phyloP scores from a whole-genome alignment of 2,329 filamentous ascomycete genomes.

The Penicillium sp. region DNA sequence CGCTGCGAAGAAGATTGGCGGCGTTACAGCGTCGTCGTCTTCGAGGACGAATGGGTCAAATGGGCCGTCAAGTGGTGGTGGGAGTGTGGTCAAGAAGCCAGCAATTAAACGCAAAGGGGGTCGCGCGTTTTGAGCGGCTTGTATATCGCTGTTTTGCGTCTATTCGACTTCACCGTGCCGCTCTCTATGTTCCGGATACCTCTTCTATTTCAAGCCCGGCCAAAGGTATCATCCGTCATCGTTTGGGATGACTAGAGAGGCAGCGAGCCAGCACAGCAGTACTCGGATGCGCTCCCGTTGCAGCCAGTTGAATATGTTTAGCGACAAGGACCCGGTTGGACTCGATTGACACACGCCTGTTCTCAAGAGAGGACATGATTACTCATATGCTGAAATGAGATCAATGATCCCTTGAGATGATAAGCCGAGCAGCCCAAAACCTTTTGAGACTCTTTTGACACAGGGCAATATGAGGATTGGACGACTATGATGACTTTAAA shows the following conservation, averaged over 20 bases:
- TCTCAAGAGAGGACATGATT: no score
- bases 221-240: not conserved
- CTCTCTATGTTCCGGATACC: not conserved
- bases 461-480: not conserved
- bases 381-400: no score
- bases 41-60: conserved; percentile 28
- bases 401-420: not conserved
- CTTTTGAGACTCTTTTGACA: not conserved
- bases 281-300: no score
- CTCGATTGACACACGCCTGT: no score
- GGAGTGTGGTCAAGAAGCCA: conserved; percentile 48
- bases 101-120: conserved; percentile 40
- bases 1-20: conserved; percentile 35
- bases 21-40: conserved; percentile 36
- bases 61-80: conserved; percentile 25
- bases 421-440: not conserved
- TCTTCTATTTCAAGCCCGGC: not conserved
- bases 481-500: not conserved
- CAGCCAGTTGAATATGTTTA: no score
- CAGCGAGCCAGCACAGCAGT: no score
- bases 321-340: no score
- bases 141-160: not conserved
- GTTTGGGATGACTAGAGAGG: not conserved
- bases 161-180: not conserved
- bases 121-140: conserved; percentile 35